Base-by-base conservation (phyloP, 2,329 filamentous ascomycete species). In the Setomelanomma holmii region DNA sequence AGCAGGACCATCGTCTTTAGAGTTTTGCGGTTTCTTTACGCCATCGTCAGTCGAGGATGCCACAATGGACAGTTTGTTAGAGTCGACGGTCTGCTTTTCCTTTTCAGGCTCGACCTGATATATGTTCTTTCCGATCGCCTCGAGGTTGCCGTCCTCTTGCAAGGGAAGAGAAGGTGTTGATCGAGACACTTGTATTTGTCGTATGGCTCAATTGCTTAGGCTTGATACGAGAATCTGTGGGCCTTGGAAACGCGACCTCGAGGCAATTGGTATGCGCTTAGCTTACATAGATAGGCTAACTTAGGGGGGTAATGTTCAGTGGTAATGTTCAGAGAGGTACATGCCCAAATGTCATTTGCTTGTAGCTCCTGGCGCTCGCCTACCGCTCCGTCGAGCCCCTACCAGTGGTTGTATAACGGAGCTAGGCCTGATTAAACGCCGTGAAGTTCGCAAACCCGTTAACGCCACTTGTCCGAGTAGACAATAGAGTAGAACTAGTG, bases 11-110 rank as follows among this genome's bases (percentile, higher is more conserved):
- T 42, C 46, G 6, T 54, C 51, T 50, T 36, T 24, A 34, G 30
- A 12, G 21, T 12, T 45, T 45, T 45, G 27, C 16, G 27, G 41
- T 34, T 34, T 38, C 23, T 49, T 22, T 50, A 54, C 40, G 47
- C 40, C 46, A 46, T 54, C 45, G 46, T n/a, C 40, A 41, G 30
- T 45, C 46, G 40, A 50, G 33, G 45, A 50, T 41, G 46, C 40
- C 40, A 42, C 45, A 39, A 17, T 41, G 22, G 51, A 50, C 33
- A 41, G 22, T 35, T 50, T 46, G 30, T 41, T 50, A 38, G 50
- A 53, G 19, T 51, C 27, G 19, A 21, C 24, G 0, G n/a, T 20
- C 30, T 38, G 38, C 36, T 39, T 44, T 40, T 49, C 45, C 39
- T 43, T 30, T 2, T 30, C 27, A 30, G 27, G 27, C 27, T 6